Base-by-base conservation (phyloP, 164 flowering plant species). In the Nelumbo lutea region DNA sequence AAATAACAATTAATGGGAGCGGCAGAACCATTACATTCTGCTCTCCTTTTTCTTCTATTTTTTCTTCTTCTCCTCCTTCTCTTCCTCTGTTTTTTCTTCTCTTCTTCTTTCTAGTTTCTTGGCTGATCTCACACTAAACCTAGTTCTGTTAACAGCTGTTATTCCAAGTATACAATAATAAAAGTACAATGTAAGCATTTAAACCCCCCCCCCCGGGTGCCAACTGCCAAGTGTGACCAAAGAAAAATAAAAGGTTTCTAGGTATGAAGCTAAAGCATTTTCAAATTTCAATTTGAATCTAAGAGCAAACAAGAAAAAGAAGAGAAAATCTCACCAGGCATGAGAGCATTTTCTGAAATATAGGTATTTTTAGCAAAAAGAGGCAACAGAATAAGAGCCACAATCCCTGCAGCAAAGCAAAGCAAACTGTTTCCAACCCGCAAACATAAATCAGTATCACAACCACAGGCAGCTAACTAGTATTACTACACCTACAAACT, bases 271-370 rank as follows among this genome's bases (percentile, higher is more conserved):
- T 43, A 14, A 14, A 14, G 14, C 9, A 58, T 3, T 43, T 43
- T 41, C 9, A 42, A n/a, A 44, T 39, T 50, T 4, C n/a, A 59
- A 2, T 42, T 11, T 15, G 48, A 9, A n/a, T 14, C 3, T 4
- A 27, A 38, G 41, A 42, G 55, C 4, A 64, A 14, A 10, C 58
- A 52, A 7, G 42, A 15, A 38, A 42, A 5, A 42, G 11, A 55
- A 62, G 9, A 53, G 56, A 27, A 59, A 60, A 1, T 69, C 70
- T 6, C 41, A 90, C 98, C 99, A 57, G 99, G 99, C 90, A 95
- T 87, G 14, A 95, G 93, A 40, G 99, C 97, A 76, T 95, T 95
- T 68, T 95, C 99, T 2, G 99, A 95, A 50, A 95, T 76, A 77
- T 95, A 90, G 42, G 98, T 95, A 80, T 83, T 92, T 79, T 89